Evolutionary conservation across 805 yeast species (phyloP).

Genomic region (Metschnikowia drakensbergensis): DNA sequence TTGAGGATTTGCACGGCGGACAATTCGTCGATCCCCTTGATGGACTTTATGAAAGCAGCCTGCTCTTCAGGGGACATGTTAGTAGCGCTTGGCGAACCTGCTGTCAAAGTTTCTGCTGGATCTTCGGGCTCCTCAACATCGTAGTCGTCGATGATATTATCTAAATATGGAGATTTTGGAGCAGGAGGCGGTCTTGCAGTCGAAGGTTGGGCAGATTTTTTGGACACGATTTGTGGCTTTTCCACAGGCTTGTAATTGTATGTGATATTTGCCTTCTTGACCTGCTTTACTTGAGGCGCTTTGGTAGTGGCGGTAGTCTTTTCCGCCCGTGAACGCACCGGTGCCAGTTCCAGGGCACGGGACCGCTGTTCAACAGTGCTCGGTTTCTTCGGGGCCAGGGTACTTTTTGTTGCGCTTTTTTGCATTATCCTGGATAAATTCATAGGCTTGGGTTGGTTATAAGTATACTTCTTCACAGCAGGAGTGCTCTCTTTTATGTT

Average conservation of each 20-base stretch:
- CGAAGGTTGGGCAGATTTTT: not conserved
- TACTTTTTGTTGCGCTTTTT: constrained; percentile 9
- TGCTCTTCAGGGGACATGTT: constrained; percentile 25
- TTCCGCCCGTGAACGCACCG: constrained; percentile 2
- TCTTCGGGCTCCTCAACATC: constrained; percentile 14
- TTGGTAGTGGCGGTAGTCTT: constrained; percentile 3
- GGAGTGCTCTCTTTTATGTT: constrained; percentile 17
- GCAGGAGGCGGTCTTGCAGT: not conserved
- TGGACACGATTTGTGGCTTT: constrained; percentile 11
- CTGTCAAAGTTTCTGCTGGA: not conserved
- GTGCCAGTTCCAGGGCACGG: constrained; percentile 5
- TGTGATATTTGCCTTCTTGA: constrained; percentile 28
- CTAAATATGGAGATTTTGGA: constrained; percentile 25
- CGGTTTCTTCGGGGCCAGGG: not conserved
- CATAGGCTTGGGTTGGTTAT: constrained; percentile 39
- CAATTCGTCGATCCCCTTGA: constrained; percentile 68
- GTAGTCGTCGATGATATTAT: constrained; percentile 23
- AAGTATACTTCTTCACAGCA: constrained; percentile 25
- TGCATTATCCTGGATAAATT: constrained; percentile 34
- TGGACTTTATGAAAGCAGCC: constrained; percentile 40
- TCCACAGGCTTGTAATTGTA: constrained; percentile 25
- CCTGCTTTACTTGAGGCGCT: constrained; percentile 6
- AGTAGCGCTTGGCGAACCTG: constrained; percentile 1
- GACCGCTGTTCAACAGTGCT: constrained; percentile 6
- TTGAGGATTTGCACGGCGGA: constrained; percentile 83